phyloP scores from a whole-genome alignment of 768 basidiomycete genomes.

The Mycena venus region DNA sequence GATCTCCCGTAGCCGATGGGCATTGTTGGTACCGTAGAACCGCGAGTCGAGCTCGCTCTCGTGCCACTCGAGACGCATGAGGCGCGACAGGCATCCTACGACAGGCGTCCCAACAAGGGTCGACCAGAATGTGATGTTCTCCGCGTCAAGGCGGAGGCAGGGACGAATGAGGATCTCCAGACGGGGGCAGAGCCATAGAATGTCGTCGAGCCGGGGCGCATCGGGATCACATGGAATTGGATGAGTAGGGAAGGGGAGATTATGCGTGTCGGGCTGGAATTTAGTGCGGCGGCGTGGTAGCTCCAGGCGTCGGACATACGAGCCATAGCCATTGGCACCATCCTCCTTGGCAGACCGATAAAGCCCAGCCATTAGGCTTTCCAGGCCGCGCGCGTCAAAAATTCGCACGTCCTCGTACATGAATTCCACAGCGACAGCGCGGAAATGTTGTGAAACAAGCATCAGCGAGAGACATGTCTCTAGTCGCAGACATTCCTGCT shows the following conservation, averaged over 20 bases:
- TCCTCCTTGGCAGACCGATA: conserved; percentile 17
- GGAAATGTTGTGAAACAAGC: conserved; percentile 20
- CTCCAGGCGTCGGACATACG: conserved; percentile 23
- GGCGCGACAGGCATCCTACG: background rate
- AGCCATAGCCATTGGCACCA: background rate
- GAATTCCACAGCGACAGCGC: conserved; percentile 16
- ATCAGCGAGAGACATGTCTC: conserved; percentile 18
- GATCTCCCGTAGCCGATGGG: conserved; percentile 20
- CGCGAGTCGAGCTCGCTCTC: conserved; percentile 25
- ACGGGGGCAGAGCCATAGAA: conserved; percentile 15
- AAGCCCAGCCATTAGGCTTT: conserved; percentile 15
- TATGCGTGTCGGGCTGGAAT: background rate
- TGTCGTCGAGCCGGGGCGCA: background rate
- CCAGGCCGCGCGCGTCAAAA: conserved; percentile 2
- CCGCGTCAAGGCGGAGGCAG: conserved; percentile 16
- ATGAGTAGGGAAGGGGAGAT: conserved; percentile 5
- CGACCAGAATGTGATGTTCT: conserved; percentile 25
- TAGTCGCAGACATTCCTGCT: background rate
- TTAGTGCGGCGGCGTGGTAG: background rate
- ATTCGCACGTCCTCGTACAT: conserved; percentile 28
- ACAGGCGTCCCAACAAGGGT: background rate
- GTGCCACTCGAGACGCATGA: conserved; percentile 29
- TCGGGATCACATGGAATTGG: background rate
- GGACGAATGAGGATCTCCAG: conserved; percentile 37
- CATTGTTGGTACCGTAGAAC: conserved; percentile 18